Base-by-base conservation (phyloP, 768 basidiomycete genomes). In the Russula dissimulans region DNA sequence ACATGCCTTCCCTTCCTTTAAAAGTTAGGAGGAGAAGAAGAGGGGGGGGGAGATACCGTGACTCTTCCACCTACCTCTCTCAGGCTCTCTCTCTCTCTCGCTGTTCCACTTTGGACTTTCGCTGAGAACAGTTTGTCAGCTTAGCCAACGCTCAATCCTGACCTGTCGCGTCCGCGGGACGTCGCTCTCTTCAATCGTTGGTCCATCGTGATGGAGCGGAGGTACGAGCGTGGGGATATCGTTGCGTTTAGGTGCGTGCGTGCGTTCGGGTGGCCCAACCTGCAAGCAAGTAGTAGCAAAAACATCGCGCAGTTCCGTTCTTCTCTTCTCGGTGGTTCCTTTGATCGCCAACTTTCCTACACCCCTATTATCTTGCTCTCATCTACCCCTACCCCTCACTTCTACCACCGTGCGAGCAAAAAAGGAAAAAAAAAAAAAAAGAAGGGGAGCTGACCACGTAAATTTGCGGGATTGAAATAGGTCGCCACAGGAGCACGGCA, bases 61-160 rank as follows among this genome's bases (percentile, higher is more conserved):
- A n/a, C n/a, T 1, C 22, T 26, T 26, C 22, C 22, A 26, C 22
- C 22, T 18, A n/a, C 2, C 31, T 15, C 5, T 3, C 31, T n/a
- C n/a, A n/a, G n/a, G n/a, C n/a, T 8, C 29, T 18, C 8, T 50
- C n/a, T 31, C 26, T 22, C 31, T 38, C 29, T 12, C 39, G 34
- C 34, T 36, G 10, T 34, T 22, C 12, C 9, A 4, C 7, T n/a
- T 6, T 4, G 3, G 29, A 14, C 8, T 32, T 18, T 18, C 31
- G 52, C 54, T 57, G 18, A 57, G 39, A 32, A 43, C 1, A 17
- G 14, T 42, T 50, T 57, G 51, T 48, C 43, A 64, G 65, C 54
- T 51, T 56, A 66, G 63, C 65, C 65, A 36, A 66, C 65, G 11
- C 41, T 66, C 18, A 66, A 66, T 47, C 65, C 65, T 6, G 59